phyloP scores from a whole-genome alignment of 1,284 basidiomycete species.

The Naganishia sp. region DNA sequence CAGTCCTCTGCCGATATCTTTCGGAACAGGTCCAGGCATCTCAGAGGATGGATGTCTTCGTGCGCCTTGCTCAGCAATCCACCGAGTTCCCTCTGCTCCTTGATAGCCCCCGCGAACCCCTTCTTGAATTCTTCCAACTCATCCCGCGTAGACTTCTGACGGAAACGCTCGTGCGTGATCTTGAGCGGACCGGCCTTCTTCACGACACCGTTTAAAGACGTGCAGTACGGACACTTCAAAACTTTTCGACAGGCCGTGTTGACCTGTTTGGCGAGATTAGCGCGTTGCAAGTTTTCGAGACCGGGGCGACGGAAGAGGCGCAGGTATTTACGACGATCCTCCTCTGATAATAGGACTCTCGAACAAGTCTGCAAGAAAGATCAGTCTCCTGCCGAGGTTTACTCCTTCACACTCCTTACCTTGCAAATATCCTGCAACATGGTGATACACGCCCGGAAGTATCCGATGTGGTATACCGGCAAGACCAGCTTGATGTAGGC shows the following conservation, averaged over 20 bases:
- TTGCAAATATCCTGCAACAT: constrained; percentile 97
- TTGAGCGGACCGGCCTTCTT: constrained; percentile 95
- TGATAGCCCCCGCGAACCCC: constrained; percentile 79
- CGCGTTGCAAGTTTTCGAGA: constrained; percentile 91
- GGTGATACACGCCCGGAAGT: constrained; percentile 91
- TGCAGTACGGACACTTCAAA: constrained; percentile 90
- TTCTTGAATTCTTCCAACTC: constrained; percentile 86
- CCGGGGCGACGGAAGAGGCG: constrained; percentile 85
- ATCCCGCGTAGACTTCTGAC: constrained; percentile 78
- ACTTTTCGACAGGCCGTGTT: constrained; percentile 86
- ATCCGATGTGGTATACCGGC: constrained; percentile 97
- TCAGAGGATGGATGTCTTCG: constrained; percentile 93
- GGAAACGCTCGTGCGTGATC: constrained; percentile 97
- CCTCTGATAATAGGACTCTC: constrained; percentile 85
- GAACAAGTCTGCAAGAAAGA: constrained; percentile 73
- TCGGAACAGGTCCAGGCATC: constrained; percentile 89
- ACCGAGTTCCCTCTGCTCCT: constrained; percentile 81
- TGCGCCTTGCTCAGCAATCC: constrained; percentile 85
- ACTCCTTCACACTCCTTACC: constrained; percentile 55
- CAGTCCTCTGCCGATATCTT: constrained; percentile 85
- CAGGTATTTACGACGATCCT: constrained; percentile 79
- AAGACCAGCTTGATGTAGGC: constrained; percentile 95
- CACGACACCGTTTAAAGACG: constrained; percentile 89
- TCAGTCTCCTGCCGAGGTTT: not conserved
- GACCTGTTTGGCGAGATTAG: constrained; percentile 82